Evolutionary conservation across 2,329 filamentous ascomycete species (phyloP).

Genomic region (Fusarium proliferatum): DNA sequence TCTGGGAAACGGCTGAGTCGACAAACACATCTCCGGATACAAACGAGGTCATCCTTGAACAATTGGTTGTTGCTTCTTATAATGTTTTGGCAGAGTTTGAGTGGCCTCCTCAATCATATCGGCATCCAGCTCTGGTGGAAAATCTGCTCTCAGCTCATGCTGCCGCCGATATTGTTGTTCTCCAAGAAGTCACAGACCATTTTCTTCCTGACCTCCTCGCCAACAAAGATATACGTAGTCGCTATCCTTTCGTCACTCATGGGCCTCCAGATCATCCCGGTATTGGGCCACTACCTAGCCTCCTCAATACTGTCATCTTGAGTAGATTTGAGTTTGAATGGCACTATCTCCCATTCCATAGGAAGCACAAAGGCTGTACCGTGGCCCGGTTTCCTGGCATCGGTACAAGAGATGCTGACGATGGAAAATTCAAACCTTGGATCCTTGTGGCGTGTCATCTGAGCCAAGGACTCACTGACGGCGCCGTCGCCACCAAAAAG

Average conservation of each 20-base stretch:
- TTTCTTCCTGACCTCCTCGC: conserved; percentile 68
- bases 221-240: conserved; percentile 55
- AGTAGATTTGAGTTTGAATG: conserved; percentile 67
- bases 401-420: background rate
- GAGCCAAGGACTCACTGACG: conserved; percentile 69
- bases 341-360: conserved; percentile 63
- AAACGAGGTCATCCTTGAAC: conserved; percentile 11
- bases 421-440: conserved; percentile 50
- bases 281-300: conserved; percentile 66
- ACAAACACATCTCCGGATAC: background rate
- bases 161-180: conserved; percentile 59
- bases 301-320: conserved; percentile 70
- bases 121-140: conserved; percentile 57
- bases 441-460: conserved; percentile 70
- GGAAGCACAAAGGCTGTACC: conserved; percentile 68
- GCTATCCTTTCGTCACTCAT: conserved; percentile 68
- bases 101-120: conserved; percentile 55
- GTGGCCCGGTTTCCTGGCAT: conserved; percentile 56
- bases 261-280: conserved; percentile 64
- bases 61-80: conserved; percentile 60
- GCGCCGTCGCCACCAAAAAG: conserved; percentile 66
- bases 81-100: conserved; percentile 65
- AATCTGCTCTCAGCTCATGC: conserved; percentile 58
- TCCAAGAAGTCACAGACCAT: conserved; percentile 74
- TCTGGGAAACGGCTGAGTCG: conserved; percentile 12